Conservation (phyloP, 352 stramenopile genomes). For the Pythium biforme region DNA sequence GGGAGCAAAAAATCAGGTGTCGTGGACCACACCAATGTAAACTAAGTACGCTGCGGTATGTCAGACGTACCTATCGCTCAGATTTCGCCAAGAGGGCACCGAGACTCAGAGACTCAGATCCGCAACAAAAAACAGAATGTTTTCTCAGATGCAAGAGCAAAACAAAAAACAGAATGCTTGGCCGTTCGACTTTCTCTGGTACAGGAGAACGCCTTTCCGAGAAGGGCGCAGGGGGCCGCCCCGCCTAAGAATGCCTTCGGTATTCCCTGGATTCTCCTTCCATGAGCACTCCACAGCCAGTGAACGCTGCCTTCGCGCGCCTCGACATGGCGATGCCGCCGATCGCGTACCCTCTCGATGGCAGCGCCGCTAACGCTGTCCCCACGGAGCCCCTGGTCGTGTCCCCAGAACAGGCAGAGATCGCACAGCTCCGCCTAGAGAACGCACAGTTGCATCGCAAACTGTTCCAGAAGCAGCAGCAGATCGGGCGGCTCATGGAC, state of each 20-base stretch:
- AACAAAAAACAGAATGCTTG: background rate
- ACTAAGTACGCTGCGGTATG: background rate
- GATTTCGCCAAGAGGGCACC: too few species aligned
- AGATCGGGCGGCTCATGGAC: constrained; percentile 12
- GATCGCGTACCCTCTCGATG: background rate
- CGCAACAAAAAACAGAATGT: background rate
- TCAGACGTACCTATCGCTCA: background rate
- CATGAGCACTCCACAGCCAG: background rate
- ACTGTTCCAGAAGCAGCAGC: constrained; percentile 14
- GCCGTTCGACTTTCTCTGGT: background rate
- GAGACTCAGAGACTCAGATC: background rate
- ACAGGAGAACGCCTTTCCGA: background rate
- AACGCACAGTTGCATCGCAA: constrained; percentile 4
- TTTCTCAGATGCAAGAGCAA: background rate
- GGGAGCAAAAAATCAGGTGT: constrained; percentile 1
- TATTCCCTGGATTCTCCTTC: background rate
- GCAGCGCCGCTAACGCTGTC: background rate
- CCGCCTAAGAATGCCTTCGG: background rate
- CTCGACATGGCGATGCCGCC: constrained; percentile 2
- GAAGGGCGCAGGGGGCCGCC: background rate
- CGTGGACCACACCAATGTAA: constrained; percentile 1
- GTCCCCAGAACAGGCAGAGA: background rate
- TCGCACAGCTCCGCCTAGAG: constrained; percentile 1
- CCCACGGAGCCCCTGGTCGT: background rate
- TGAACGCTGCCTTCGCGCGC: background rate